Conservation (phyloP, 495 filamentous ascomycete species). For the Aspergillus diversus region DNA sequence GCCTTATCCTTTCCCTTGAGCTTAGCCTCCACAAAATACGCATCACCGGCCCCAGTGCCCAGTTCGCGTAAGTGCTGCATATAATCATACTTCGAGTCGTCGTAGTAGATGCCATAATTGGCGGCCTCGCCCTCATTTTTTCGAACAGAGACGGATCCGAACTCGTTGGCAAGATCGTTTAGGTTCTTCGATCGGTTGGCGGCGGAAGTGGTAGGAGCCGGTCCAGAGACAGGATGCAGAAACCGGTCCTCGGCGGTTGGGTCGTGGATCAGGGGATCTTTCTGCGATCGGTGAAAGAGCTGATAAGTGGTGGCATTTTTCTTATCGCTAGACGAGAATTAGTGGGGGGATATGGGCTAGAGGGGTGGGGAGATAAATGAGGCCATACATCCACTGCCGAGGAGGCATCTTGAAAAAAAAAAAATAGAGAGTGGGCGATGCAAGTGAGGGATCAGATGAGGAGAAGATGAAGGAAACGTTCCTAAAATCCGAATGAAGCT, state of each 20-base stretch:
- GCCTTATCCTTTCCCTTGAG: slow-evolving; percentile 65
- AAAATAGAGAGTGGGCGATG: background rate
- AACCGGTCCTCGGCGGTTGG: slow-evolving; percentile 79
- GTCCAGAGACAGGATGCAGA: slow-evolving; percentile 57
- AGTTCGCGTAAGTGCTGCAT: slow-evolving; percentile 98
- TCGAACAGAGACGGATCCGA: slow-evolving; percentile 68
- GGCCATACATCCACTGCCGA: slow-evolving; percentile 84
- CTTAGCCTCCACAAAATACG: slow-evolving; percentile 78
- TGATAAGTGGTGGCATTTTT: slow-evolving; percentile 89
- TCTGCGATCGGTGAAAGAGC: slow-evolving; percentile 93
- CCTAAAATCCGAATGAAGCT: slow-evolving; percentile 12
- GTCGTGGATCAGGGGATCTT: slow-evolving; percentile 95
- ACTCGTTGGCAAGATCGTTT: slow-evolving; percentile 75
- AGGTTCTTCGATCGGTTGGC: slow-evolving; percentile 59
- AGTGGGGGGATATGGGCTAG: background rate
- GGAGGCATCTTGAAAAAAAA: slow-evolving; percentile 64
- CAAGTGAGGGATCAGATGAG: slow-evolving; percentile 1
- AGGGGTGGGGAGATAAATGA: background rate
- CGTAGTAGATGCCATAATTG: slow-evolving; percentile 85
- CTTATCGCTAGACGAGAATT: slow-evolving; percentile 72
- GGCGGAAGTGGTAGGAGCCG: slow-evolving; percentile 32
- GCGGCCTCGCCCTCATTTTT: slow-evolving; percentile 96
- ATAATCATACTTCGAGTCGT: slow-evolving; percentile 94
- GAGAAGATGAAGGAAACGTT: slow-evolving; percentile 24
- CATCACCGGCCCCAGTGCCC: slow-evolving; percentile 60